Conservation (phyloP, 306 rosid genomes). For the Alnus glutinosa region DNA sequence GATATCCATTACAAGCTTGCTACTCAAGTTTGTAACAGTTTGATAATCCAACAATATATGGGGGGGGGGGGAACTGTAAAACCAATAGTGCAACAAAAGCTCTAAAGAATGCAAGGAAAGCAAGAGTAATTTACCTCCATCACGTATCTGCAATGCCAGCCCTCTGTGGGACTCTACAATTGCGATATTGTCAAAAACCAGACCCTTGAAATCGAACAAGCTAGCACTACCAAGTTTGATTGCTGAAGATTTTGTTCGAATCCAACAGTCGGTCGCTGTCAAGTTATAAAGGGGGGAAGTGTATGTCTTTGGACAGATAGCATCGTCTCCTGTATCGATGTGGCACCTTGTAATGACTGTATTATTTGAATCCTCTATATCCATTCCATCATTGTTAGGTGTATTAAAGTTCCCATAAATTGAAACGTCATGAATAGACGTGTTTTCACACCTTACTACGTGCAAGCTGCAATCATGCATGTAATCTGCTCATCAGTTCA, state of each 20-base stretch:
- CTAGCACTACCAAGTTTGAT: slow-evolving; percentile 93
- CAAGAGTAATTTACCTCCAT: slow-evolving; percentile 61
- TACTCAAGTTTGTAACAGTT: too few species aligned
- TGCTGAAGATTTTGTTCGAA: slow-evolving; percentile 85
- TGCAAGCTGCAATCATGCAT: slow-evolving; percentile 66
- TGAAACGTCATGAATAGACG: slow-evolving; percentile 53
- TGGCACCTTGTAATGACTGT: slow-evolving; percentile 71
- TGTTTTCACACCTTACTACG: slow-evolving; percentile 60
- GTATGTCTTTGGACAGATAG: slow-evolving; percentile 82
- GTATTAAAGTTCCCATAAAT: slow-evolving; percentile 84
- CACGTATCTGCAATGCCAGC: slow-evolving; percentile 84
- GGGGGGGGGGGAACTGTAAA: too few species aligned
- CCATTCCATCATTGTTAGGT: slow-evolving; percentile 93
- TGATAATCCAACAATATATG: neutral
- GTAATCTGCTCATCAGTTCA: slow-evolving; percentile 14
- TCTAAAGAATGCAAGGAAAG: neutral
- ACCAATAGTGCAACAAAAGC: neutral
- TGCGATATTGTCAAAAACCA: slow-evolving; percentile 82
- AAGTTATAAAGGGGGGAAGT: slow-evolving; percentile 70
- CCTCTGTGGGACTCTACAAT: slow-evolving; percentile 92
- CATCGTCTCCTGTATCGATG: slow-evolving; percentile 94
- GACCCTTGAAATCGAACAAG: slow-evolving; percentile 62
- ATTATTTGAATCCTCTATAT: slow-evolving; percentile 90
- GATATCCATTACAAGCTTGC: too few species aligned
- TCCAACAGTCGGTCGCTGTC: slow-evolving; percentile 74